Evolutionary conservation across 129 eudicot genomes (phyloP), one percentile per base, ranked within the genome.

Genomic region (Glebionis coronaria): DNA sequence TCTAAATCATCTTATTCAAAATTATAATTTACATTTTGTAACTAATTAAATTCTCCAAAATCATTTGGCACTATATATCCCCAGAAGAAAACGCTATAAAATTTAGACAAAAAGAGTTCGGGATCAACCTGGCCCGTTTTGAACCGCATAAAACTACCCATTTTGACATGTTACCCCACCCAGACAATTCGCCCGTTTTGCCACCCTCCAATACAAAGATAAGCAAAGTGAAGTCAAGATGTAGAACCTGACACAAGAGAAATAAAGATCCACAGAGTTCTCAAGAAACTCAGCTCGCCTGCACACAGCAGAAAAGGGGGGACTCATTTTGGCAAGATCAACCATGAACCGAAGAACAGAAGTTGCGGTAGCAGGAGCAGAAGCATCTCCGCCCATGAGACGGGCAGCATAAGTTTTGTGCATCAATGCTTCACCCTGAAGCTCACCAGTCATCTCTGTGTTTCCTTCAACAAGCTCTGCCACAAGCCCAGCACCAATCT

Each of bases 391-490:
- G 23, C 99, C 97, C 99, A 94, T 94, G 72, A 94, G 80, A 51
- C 99, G 92, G 18, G 99, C 99, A 15, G 99, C 99, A 82, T 94
- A 94, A 15, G 99, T 94, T 73, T 89, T 94, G 73, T 94, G 99
- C 99, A 94, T 94, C 76, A 94, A 61, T 31, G 99, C 99, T 81
- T 89, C 97, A 71, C 99, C 99, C 74, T 89, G 99, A 75, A 94
- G 95, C 68, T 94, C 99, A 44, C 95, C 99, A 19, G 88, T 75
- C 81, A 86, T 89, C 78, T 94, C 97, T 16, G 81, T 62, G 78
- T 81, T 74, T 25, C 73, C 97, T 23, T 83, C 94, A 58, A 69
- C 84, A 64, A 93, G 93, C 79, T 89, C 99, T 4, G 99, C 92
- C 63, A 84, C 86, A 67, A 88, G 78, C 71, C 98, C 83, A 62